Conservation (phyloP, 352 stramenopile genomes). For the Globisporangium acanthophoron region DNA sequence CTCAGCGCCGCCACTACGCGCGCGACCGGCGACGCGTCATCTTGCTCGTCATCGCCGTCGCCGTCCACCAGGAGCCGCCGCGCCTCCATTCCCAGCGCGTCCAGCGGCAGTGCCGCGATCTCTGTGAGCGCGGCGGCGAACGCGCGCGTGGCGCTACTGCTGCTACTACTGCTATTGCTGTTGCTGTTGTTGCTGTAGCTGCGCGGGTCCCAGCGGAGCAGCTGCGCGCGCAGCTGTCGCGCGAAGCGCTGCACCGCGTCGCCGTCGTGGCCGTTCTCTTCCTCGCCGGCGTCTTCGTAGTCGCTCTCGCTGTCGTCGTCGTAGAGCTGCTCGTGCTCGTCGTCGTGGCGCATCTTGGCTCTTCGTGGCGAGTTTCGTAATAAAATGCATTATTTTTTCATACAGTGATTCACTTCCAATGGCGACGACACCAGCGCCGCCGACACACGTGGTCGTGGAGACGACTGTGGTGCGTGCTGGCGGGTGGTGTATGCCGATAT, state of each 20-base stretch:
- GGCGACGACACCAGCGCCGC: constrained; percentile 17
- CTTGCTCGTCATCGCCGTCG: neutral
- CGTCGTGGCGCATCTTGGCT: neutral
- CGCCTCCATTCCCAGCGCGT: constrained; percentile 71
- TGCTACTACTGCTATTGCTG: constrained; percentile 17
- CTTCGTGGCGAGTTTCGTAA: no score
- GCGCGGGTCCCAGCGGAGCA: constrained; percentile 37
- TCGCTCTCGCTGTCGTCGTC: neutral
- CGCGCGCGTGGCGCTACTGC: constrained; percentile 13
- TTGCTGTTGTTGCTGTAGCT: constrained; percentile 6
- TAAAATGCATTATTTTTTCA: no score
- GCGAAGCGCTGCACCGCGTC: constrained; percentile 14
- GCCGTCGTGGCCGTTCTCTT: neutral
- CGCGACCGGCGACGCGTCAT: constrained; percentile 10
- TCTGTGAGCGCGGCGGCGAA: constrained; percentile 72
- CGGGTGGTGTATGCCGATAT: no score
- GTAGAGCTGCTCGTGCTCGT: neutral
- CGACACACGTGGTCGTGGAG: constrained; percentile 82
- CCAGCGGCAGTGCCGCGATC: constrained; percentile 58
- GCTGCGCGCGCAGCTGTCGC: constrained; percentile 10
- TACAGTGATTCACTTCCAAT: neutral
- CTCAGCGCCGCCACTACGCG: constrained; percentile 41
- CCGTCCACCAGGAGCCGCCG: constrained; percentile 41
- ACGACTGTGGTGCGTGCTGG: constrained; percentile 53
- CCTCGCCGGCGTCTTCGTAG: neutral